Conservation (phyloP, 495 filamentous ascomycete species). For the Amniculicola lignicola region DNA sequence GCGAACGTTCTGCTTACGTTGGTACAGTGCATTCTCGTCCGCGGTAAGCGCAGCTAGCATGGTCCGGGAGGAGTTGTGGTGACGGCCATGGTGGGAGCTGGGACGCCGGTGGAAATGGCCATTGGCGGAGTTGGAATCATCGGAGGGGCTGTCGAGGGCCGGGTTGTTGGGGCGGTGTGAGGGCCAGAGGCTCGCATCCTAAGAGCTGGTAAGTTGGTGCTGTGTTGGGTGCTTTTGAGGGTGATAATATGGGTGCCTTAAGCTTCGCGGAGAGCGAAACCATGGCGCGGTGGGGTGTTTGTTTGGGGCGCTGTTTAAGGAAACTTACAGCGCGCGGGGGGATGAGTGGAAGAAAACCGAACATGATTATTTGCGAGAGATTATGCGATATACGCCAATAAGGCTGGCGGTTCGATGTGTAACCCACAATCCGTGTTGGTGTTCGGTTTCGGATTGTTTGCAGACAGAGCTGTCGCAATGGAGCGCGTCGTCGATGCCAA, state of each 20-base stretch:
- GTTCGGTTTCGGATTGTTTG: no score
- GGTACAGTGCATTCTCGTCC: slow-evolving; percentile 40
- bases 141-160: slow-evolving; percentile 13
- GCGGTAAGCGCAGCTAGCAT: slow-evolving; percentile 17
- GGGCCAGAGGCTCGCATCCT: slow-evolving; percentile 33
- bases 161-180: slow-evolving; percentile 13
- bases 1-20: slow-evolving; percentile 43
- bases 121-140: slow-evolving; percentile 17
- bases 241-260: background rate
- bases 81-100: slow-evolving; percentile 18
- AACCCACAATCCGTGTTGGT: no score
- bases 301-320: background rate
- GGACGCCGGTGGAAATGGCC: slow-evolving; percentile 26
- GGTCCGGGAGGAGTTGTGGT: slow-evolving; percentile 23
- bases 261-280: slow-evolving; percentile 4
- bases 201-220: background rate
- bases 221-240: background rate
- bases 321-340: slow-evolving; percentile 18
- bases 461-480: no score
- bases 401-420: no score
- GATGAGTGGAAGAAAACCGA: slow-evolving; percentile 16
- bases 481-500: no score
- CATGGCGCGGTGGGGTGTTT: slow-evolving; percentile 5
- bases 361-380: no score
- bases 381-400: no score